A percentile compares a stretch with the other conserved stretches of the same genome.
phyloP scores from a whole-genome alignment of 768 basidiomycete species.

The Pisolithus sp. region DNA sequence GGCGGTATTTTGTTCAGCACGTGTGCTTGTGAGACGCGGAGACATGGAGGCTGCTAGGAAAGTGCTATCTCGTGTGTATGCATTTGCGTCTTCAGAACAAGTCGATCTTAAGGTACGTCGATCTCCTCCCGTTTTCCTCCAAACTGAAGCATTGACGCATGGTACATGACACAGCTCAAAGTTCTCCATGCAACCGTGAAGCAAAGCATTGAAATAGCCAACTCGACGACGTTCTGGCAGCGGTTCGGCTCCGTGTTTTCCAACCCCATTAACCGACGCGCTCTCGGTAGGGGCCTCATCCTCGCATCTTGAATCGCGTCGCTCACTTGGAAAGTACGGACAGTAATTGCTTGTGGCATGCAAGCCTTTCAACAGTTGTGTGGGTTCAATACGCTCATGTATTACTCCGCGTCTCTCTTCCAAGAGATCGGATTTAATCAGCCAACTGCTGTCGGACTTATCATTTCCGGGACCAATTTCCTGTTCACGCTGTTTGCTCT shows the following conservation, averaged over 20 bases:
- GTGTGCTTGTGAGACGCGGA: conserved; percentile 60
- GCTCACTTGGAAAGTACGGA: not conserved
- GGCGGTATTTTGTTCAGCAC: conserved; percentile 28
- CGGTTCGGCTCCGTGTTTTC: conserved; percentile 49
- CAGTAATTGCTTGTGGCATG: conserved; percentile 73
- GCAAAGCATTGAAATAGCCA: conserved; percentile 54
- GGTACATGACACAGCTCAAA: conserved; percentile 35
- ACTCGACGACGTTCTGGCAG: conserved; percentile 55
- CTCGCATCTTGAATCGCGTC: not conserved
- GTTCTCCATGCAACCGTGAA: conserved; percentile 55
- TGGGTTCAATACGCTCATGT: conserved; percentile 79
- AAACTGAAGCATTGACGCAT: not conserved
- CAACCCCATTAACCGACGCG: conserved; percentile 57
- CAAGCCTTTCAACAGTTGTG: conserved; percentile 82
- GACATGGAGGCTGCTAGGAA: conserved; percentile 42
- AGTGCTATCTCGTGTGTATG: conserved; percentile 65
- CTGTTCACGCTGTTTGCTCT: conserved; percentile 72
- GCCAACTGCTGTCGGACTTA: conserved; percentile 74
- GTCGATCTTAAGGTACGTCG: conserved; percentile 53
- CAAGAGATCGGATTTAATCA: conserved; percentile 77
- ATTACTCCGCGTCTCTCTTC: conserved; percentile 73
- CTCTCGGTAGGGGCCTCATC: conserved; percentile 45
- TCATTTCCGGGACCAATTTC: conserved; percentile 75
- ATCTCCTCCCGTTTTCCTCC: not conserved
- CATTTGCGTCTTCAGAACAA: conserved; percentile 55